A percentile compares a stretch with the other conserved stretches of the same genome.
These are phyloP conservation scores for Quillaja saponaria DNA, from an alignment of 306 rosid species.

Conservation along the genomic window DNA sequence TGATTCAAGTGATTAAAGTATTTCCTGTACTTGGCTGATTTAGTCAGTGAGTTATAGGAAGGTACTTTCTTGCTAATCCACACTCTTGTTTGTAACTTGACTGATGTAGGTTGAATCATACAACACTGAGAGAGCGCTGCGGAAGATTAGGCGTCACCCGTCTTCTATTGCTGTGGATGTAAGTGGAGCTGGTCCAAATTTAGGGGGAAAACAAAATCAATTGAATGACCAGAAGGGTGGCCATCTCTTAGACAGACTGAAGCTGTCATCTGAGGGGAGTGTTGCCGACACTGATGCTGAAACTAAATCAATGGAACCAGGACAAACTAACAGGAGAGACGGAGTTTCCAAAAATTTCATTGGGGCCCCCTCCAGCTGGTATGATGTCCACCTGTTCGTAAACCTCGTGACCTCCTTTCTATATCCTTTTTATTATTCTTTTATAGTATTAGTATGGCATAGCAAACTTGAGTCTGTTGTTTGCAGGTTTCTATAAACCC, in stretches of 20 bases:
- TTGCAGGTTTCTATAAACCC: conserved; percentile 14
- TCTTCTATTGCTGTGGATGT: conserved; percentile 49
- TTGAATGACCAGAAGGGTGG: conserved; percentile 37
- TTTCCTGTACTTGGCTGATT: background rate
- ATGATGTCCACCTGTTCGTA: conserved; percentile 27
- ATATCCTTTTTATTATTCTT: conserved; percentile 13
- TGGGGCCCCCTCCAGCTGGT: conserved; percentile 92
- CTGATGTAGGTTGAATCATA: conserved; percentile 61
- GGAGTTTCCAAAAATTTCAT: conserved; percentile 47
- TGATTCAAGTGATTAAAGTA: background rate
- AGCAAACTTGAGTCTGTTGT: too few relatives aligned
- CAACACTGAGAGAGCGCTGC: conserved; percentile 61
- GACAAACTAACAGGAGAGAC: conserved; percentile 39
- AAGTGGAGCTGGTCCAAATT: conserved; percentile 37
- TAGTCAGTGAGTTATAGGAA: background rate
- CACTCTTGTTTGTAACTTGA: too few relatives aligned
- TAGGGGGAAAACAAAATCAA: conserved; percentile 32
- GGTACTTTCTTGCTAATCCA: conserved; percentile 19
- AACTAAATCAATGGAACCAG: conserved; percentile 40
- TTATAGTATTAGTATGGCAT: too few relatives aligned
- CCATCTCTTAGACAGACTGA: conserved; percentile 35
- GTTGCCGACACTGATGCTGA: conserved; percentile 35
- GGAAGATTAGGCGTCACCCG: conserved; percentile 71
- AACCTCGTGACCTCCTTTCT: conserved; percentile 28
- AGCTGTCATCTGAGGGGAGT: conserved; percentile 37